phyloP scores from a whole-genome alignment of 208 protist species.

The Naegleria fowleri region DNA sequence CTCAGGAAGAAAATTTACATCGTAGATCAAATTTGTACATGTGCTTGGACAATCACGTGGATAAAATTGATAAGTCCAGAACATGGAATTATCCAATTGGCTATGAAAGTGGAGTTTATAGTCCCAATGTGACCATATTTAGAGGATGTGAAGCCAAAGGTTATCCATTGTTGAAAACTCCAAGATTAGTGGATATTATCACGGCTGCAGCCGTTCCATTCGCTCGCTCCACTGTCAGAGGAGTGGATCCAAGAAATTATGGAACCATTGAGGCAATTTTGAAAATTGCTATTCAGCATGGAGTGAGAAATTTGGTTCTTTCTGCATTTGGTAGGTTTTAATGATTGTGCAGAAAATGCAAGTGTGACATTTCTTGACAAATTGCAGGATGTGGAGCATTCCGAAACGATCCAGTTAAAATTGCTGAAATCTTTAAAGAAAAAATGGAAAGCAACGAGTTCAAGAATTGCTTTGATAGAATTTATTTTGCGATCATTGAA shows the following conservation, averaged over 20 bases:
- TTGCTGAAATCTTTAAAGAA: slow-evolving; percentile 18
- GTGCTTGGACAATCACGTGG: neutral
- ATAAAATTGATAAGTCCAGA: neutral
- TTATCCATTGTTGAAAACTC: slow-evolving; percentile 28
- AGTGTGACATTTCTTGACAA: no score
- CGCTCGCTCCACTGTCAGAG: neutral
- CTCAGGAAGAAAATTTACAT: slow-evolving; percentile 39
- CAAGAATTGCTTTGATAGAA: neutral
- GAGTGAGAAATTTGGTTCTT: neutral
- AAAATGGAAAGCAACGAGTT: neutral
- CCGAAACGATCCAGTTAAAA: slow-evolving; percentile 6
- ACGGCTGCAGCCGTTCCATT: slow-evolving; percentile 25
- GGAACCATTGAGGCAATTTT: slow-evolving; percentile 23
- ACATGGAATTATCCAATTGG: slow-evolving; percentile 28
- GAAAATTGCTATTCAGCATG: slow-evolving; percentile 2
- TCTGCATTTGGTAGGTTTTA: slow-evolving; percentile 25
- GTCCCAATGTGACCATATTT: slow-evolving; percentile 28
- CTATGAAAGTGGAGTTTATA: slow-evolving; percentile 25
- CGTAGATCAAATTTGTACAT: slow-evolving; percentile 27
- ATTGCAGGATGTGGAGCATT: slow-evolving; percentile 24
- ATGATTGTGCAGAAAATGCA: no score
- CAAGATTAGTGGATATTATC: neutral
- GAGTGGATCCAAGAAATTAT: neutral
- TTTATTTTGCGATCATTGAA: slow-evolving; percentile 36
- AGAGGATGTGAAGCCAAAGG: slow-evolving; percentile 31